Evolutionary conservation across 176 grass and related monocot species (phyloP).

Genomic region (Oryza glaberrima): DNA sequence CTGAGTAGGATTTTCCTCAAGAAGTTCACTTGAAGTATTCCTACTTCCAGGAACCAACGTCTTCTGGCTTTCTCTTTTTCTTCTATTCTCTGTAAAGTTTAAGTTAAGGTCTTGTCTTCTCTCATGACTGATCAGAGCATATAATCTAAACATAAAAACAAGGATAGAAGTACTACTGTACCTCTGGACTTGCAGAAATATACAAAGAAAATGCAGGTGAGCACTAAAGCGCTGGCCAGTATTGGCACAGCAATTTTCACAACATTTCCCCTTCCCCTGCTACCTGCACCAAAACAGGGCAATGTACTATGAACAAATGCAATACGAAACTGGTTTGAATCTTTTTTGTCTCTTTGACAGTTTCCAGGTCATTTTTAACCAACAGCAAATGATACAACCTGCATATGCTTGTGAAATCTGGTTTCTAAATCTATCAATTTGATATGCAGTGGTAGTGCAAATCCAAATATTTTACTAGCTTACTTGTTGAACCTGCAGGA

Average conservation of each 20-base stretch:
- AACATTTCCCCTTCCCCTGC: not conserved
- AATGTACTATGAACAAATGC: not conserved
- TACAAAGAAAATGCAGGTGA: slow-evolving; percentile 31
- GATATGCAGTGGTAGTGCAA: not conserved
- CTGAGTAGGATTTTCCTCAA: not conserved
- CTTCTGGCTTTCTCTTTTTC: slow-evolving; percentile 30
- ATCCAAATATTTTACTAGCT: too few relatives aligned
- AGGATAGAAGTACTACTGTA: not conserved
- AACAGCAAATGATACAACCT: not conserved
- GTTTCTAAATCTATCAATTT: too few relatives aligned
- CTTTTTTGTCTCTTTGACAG: not conserved
- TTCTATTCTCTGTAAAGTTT: slow-evolving; percentile 20
- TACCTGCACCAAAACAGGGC: slow-evolving; percentile 12
- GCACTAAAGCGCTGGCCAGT: not conserved
- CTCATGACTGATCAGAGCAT: not conserved
- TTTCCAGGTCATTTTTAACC: not conserved
- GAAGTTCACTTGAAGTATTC: slow-evolving; percentile 25
- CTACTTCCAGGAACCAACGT: slow-evolving; percentile 5
- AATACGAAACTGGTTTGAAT: not conserved
- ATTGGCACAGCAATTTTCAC: slow-evolving; percentile 39
- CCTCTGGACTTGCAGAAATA: slow-evolving; percentile 37
- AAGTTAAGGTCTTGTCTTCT: not conserved
- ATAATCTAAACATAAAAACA: not conserved
- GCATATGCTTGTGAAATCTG: too few relatives aligned
- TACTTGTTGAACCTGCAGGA: slow-evolving; percentile 25